phyloP scores from a whole-genome alignment of 2,329 filamentous ascomycete species.

The Eutypa lata region DNA sequence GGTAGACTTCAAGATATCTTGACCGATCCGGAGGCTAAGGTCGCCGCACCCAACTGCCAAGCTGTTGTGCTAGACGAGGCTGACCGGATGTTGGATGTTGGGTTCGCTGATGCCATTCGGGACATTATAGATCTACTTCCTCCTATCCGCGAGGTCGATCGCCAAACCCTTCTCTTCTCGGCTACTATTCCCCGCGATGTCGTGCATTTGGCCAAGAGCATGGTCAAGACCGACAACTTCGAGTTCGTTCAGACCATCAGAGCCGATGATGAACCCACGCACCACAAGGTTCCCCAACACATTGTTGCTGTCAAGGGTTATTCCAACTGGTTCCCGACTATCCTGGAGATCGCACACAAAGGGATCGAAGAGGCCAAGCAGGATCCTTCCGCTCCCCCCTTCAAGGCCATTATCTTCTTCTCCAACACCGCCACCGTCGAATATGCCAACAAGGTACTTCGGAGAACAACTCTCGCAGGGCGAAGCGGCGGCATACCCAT shows the following conservation, averaged over 20 bases:
- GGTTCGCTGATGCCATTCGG: constrained; percentile 65
- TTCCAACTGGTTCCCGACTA: constrained; percentile 71
- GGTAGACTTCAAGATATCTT: constrained; percentile 83
- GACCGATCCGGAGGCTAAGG: constrained; percentile 57
- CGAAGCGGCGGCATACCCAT: constrained; percentile 35
- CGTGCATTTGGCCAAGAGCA: constrained; percentile 70
- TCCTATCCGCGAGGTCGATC: constrained; percentile 55
- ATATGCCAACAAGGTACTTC: constrained; percentile 58
- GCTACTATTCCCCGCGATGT: constrained; percentile 87
- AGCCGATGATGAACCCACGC: constrained; percentile 79
- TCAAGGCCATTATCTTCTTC: constrained; percentile 96
- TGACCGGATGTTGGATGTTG: constrained; percentile 97
- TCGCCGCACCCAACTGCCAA: constrained; percentile 76
- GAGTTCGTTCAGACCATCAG: constrained; percentile 87
- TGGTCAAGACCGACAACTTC: constrained; percentile 76
- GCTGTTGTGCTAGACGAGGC: constrained; percentile 96
- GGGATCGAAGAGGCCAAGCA: constrained; percentile 46
- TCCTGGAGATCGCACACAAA: constrained; percentile 72
- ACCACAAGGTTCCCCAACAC: constrained; percentile 79
- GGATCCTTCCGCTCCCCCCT: constrained; percentile 51
- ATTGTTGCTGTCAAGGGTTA: constrained; percentile 64
- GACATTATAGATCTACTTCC: constrained; percentile 64
- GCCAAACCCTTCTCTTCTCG: constrained; percentile 93
- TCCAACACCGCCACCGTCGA: constrained; percentile 73
- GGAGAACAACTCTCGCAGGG: constrained; percentile 36